These are phyloP conservation scores for Limonomyces culmigenus DNA, from an alignment of 1,284 basidiomycete genomes.

Conservation along the genomic window DNA sequence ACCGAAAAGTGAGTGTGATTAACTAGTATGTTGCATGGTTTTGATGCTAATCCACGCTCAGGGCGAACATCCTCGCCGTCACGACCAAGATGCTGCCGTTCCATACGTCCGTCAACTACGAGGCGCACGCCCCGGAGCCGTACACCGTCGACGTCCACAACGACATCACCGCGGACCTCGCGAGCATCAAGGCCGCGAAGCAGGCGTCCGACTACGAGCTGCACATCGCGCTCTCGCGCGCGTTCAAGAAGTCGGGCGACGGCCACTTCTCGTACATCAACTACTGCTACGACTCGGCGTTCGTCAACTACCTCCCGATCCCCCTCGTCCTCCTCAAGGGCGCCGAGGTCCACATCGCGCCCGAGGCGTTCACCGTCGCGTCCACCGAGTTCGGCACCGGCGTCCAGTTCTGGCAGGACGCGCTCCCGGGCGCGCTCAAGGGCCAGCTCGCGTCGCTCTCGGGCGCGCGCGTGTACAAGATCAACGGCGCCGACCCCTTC, in stretches of 20 bases:
- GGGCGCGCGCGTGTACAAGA: conserved; percentile 33
- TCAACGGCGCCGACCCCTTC: conserved; percentile 35
- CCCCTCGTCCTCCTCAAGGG: conserved; percentile 33
- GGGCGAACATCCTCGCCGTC: conserved; percentile 30
- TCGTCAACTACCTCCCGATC: conserved; percentile 34
- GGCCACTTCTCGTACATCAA: conserved; percentile 41
- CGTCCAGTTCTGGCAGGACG: conserved; percentile 34
- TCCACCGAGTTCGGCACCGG: conserved; percentile 31
- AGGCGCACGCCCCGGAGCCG: conserved; percentile 32
- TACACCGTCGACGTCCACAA: conserved; percentile 39
- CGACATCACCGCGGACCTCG: conserved; percentile 31
- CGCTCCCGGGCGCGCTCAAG: conserved; percentile 28
- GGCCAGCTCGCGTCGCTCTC: conserved; percentile 35
- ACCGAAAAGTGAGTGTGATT: conserved; percentile 29
- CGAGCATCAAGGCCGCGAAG: conserved; percentile 23
- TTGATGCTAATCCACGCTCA: background rate
- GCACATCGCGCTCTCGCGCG: conserved; percentile 32
- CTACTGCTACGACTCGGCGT: conserved; percentile 34
- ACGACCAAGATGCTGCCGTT: conserved; percentile 41
- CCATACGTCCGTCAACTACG: conserved; percentile 42
- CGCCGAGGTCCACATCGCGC: conserved; percentile 35
- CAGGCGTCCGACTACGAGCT: conserved; percentile 35
- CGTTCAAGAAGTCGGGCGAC: conserved; percentile 38
- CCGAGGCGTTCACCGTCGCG: conserved; percentile 37
- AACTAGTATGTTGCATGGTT: background rate